These are phyloP conservation scores for Raddia guianensis DNA, from an alignment of 176 grass and related monocot genomes.

Conservation along the genomic window DNA sequence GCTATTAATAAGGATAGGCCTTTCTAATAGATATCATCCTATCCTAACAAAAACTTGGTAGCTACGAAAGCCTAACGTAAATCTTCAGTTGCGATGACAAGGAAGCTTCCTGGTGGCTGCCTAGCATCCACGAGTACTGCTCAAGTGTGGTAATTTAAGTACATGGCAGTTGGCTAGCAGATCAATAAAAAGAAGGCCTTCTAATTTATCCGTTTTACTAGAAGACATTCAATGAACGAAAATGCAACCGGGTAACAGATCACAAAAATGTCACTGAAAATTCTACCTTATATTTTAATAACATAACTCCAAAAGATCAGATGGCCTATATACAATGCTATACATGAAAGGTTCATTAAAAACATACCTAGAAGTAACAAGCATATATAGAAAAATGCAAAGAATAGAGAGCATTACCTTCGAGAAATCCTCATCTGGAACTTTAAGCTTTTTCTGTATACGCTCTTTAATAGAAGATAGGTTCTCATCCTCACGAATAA, in stretches of 20 bases:
- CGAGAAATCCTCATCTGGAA: constrained; percentile 86
- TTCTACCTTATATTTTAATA: constrained; percentile 1
- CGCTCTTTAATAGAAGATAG: constrained; percentile 85
- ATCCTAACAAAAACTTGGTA: too few relatives aligned
- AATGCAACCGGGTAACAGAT: neutral
- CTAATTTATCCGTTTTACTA: neutral
- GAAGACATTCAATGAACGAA: neutral
- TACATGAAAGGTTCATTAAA: neutral
- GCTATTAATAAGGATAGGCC: too few relatives aligned
- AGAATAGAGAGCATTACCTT: constrained; percentile 59
- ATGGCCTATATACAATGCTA: neutral
- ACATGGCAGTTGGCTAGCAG: neutral
- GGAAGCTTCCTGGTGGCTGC: too few relatives aligned
- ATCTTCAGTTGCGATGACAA: too few relatives aligned
- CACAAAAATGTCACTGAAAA: neutral
- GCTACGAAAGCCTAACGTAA: too few relatives aligned
- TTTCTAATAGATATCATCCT: too few relatives aligned
- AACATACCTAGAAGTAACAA: neutral
- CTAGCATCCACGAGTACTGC: too few relatives aligned
- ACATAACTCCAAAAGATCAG: constrained; percentile 2
- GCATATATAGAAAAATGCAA: constrained; percentile 17
- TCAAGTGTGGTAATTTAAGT: too few relatives aligned
- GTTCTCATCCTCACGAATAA: constrained; percentile 91
- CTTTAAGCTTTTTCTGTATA: constrained; percentile 88
- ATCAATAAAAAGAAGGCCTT: neutral